Percentiles rank a stretch among this genome's conserved stretches.
Conservation (phyloP, 495 filamentous ascomycete species). For the Penicillium desertorum region DNA sequence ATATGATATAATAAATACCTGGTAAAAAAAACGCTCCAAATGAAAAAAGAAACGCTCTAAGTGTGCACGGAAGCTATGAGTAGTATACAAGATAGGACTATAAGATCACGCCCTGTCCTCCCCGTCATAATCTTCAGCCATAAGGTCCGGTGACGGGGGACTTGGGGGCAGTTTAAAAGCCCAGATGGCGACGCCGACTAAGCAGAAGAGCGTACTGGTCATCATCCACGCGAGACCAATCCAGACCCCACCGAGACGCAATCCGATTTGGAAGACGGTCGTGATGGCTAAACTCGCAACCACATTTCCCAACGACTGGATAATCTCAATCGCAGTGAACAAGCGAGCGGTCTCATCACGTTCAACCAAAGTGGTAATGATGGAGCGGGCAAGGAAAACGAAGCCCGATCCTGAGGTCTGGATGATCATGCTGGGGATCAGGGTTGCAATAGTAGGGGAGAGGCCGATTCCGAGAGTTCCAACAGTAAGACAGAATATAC, state of each 20-base stretch:
- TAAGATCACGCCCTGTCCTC: conserved; percentile 11
- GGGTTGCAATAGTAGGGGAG: conserved; percentile 36
- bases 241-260: conserved; percentile 51
- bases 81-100: conserved; percentile 23
- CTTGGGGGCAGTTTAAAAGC: conserved; percentile 37
- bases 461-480: conserved; percentile 50
- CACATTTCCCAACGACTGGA: conserved; percentile 56
- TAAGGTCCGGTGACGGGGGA: conserved; percentile 21
- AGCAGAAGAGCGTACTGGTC: conserved; percentile 41
- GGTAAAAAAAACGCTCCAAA: not conserved
- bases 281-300: conserved; percentile 55
- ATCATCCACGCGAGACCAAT: conserved; percentile 56
- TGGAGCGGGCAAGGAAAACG: conserved; percentile 47
- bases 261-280: conserved; percentile 51
- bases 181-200: conserved; percentile 42
- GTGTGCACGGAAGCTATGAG: conserved; percentile 6
- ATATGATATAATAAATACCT: not conserved
- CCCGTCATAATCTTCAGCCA: conserved; percentile 29
- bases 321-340: conserved; percentile 56
- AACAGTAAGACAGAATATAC: conserved; percentile 45
- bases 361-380: conserved; percentile 53
- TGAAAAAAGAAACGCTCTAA: not conserved
- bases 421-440: conserved; percentile 48
- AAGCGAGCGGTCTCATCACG: conserved; percentile 55
- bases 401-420: conserved; percentile 51